Base-by-base conservation (phyloP, 1,284 basidiomycete genomes). In the Retiboletus fuscus region DNA sequence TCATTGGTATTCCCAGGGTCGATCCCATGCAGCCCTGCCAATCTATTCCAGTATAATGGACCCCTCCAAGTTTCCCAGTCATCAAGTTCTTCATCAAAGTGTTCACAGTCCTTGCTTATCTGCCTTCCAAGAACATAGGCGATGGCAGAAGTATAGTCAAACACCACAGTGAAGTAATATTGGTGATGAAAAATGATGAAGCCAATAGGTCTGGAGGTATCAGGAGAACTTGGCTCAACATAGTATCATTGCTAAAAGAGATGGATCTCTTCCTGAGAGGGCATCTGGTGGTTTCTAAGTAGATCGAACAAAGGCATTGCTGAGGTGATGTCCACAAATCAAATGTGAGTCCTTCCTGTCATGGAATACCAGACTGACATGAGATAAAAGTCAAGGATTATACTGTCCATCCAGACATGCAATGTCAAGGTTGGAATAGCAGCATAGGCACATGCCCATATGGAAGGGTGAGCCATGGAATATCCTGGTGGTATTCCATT, bases 391-490 rank as follows among this genome's bases (percentile, higher is more conserved):
- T 61, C 60, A 22, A 61, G 41, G 12, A 61, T 20, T 7, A 44
- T 16, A 20, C 26, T 15, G 11, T 61, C 60, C 41, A 44, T 41
- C 60, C 60, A 61, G 16, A 20, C 26, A 5, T 15, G 39, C 22
- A n/a, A 20, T 13, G 4, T 12, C 16, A 61, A 22, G 13, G 60
- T 61, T 43, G 39, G 12, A 28, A 61, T 61, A 15, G 39, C 7
- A 12, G 8, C 10, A 22, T 61, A 61, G 39, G 60, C 60, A 26
- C 10, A n/a, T 61, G 60, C 60, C 60, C 60, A 61, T n/a, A 61
- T 61, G 15, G 60, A 61, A 26, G 60, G 60, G 18, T n/a, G 41
- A 61, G 60, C 60, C 60, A 61, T 61, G 13, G 39, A 24, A 61
- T 41, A 61, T 10, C 24, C 60, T 61, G n/a, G 11, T 18, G 12